Evolutionary conservation across 176 grass and related monocot species (phyloP).

Genomic region (Canna indica): DNA sequence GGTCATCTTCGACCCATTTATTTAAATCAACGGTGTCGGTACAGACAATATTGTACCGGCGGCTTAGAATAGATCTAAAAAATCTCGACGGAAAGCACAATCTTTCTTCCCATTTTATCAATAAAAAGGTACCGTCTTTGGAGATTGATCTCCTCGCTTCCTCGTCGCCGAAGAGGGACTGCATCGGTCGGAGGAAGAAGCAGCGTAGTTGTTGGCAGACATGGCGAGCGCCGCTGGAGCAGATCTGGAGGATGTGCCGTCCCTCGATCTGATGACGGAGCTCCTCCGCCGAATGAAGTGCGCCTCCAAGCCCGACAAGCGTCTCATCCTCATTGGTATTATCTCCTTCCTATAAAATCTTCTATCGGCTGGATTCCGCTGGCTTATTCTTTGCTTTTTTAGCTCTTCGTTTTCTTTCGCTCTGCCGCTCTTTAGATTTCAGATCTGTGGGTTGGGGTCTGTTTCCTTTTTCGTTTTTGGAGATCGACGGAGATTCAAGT

Average conservation of each 20-base stretch:
- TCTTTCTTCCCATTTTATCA: not conserved
- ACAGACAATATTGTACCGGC: not conserved
- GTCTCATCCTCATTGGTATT: constrained; percentile 20
- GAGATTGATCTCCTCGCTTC: not conserved
- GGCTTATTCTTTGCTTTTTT: not conserved
- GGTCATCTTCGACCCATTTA: not conserved
- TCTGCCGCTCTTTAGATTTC: not conserved
- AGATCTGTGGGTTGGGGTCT: not conserved
- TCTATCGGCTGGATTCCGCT: not conserved
- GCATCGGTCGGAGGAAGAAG: not conserved
- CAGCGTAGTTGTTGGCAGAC: not conserved
- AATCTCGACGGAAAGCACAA: not conserved
- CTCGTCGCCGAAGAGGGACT: not conserved
- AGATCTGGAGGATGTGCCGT: constrained; percentile 13
- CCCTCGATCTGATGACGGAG: constrained; percentile 25
- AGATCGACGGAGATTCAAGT: not conserved
- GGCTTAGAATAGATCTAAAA: not conserved
- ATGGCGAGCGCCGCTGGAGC: constrained; percentile 5
- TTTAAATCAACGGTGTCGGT: not conserved
- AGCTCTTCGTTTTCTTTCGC: not conserved
- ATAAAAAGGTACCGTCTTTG: not conserved
- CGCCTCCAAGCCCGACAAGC: constrained; percentile 23
- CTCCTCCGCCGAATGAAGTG: constrained; percentile 27
- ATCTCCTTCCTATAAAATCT: not conserved
- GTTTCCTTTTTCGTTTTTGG: not conserved